Base-by-base conservation (phyloP, 140 eudicot species). In the Anethum foeniculum region DNA sequence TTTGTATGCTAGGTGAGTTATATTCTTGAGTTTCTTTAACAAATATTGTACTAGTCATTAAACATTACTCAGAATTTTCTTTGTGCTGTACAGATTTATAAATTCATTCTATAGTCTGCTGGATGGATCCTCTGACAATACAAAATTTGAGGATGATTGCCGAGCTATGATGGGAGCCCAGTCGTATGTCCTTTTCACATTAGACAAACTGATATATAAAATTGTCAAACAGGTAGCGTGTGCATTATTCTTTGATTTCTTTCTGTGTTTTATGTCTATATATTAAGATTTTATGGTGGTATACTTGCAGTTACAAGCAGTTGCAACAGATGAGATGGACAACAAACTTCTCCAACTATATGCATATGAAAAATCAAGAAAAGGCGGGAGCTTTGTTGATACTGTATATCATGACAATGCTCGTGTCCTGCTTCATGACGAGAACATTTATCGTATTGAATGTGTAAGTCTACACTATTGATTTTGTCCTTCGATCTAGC, bases 61-160 rank as follows among this genome's bases (percentile, higher is more conserved):
- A 3, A 25, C 48, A 36, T 56, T 36, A 41, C 76, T 78, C 73
- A 34, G 52, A 80, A 15, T 46, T 51, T 74, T 68, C 25, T 75
- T 43, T 23, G 1, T 56, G 46, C 72, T 78, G 49, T 80, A 71
- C 95, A 95, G 99, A 71, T 95, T 95, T 83, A 87, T 89, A 82
- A 90, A 86, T 82, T 90, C 93, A 21, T 93, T 95, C 60, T 87
- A 89, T 82, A 89, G 86, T 84, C 81, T 95, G 79, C 92, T 95
- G 60, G 93, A 91, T 86, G 99, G 99, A 23, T 90, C 98, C 36
- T 88, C 91, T 71, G 99, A 95, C 69, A 91, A 91, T 80, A 85
- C 90, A 52, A 95, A 91, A 87, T 95, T 92, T 81, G 99, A 95
- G 89, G 99, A 95, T 88, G 99, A 95, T 75, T 95, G 99, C 64